Evolutionary conservation across 805 yeast genomes (phyloP).

Genomic region (Candida tammaniensis): DNA sequence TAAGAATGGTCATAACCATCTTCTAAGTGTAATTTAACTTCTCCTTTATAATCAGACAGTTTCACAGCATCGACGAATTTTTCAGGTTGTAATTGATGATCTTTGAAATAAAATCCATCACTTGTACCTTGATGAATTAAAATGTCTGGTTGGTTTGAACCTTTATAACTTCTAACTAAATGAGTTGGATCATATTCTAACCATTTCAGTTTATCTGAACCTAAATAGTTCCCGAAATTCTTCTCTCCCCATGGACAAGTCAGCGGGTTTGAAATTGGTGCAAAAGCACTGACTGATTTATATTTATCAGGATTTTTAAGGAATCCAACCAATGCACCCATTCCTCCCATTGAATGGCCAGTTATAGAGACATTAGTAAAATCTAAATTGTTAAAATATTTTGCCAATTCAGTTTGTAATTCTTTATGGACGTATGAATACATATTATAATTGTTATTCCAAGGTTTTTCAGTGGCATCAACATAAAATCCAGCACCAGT

Average conservation of each 20-base stretch:
- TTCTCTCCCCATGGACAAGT: slow-evolving; percentile 85
- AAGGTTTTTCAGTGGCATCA: slow-evolving; percentile 75
- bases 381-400: slow-evolving; percentile 50
- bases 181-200: slow-evolving; percentile 78
- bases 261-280: slow-evolving; percentile 84
- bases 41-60: slow-evolving; percentile 56
- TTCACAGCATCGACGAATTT: slow-evolving; percentile 60
- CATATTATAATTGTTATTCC: slow-evolving; percentile 77
- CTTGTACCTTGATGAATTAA: slow-evolving; percentile 79
- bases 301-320: slow-evolving; percentile 69
- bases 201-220: slow-evolving; percentile 63
- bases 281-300: slow-evolving; percentile 81
- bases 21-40: slow-evolving; percentile 57
- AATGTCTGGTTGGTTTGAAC: slow-evolving; percentile 53
- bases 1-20: slow-evolving; percentile 92
- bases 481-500: slow-evolving; percentile 94
- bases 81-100: slow-evolving; percentile 72
- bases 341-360: slow-evolving; percentile 99
- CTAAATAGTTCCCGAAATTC: slow-evolving; percentile 77
- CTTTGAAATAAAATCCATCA: slow-evolving; percentile 67
- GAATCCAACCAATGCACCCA: slow-evolving; percentile 74
- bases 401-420: slow-evolving; percentile 52
- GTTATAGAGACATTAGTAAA: slow-evolving; percentile 67
- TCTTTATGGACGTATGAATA: slow-evolving; percentile 78
- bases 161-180: slow-evolving; percentile 56